phyloP scores from a whole-genome alignment of 768 basidiomycete genomes.

The Dendrothele bispora region DNA sequence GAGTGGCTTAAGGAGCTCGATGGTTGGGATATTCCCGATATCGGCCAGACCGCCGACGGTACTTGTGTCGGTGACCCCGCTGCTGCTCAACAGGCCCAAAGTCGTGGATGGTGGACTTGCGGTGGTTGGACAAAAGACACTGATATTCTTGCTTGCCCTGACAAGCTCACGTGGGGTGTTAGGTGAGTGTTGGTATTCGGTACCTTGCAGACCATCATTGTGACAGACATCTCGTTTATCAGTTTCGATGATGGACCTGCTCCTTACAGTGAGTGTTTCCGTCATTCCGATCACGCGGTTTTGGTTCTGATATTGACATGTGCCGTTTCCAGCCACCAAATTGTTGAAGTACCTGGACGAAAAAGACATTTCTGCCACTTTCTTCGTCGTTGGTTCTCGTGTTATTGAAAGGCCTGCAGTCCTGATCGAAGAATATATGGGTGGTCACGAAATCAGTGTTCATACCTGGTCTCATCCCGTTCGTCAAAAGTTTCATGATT shows the following conservation, averaged over 20 bases:
- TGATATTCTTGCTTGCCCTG: conserved; percentile 69
- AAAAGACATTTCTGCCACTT: conserved; percentile 73
- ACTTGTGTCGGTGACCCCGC: conserved; percentile 61
- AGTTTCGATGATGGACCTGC: conserved; percentile 90
- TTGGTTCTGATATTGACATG: not conserved
- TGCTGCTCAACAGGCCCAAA: conserved; percentile 54
- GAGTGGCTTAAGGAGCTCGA: conserved; percentile 78
- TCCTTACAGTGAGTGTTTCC: conserved; percentile 68
- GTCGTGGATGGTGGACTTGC: conserved; percentile 90
- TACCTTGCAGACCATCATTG: conserved; percentile 1
- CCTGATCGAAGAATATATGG: conserved; percentile 79
- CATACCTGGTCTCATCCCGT: conserved; percentile 92
- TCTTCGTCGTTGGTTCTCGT: conserved; percentile 89
- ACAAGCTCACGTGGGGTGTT: conserved; percentile 75
- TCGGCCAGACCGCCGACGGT: conserved; percentile 66
- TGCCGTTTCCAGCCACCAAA: conserved; percentile 22
- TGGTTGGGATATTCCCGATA: conserved; percentile 64
- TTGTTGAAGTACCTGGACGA: conserved; percentile 70
- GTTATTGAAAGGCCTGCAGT: conserved; percentile 76
- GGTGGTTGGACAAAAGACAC: conserved; percentile 62
- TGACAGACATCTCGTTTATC: conserved; percentile 2
- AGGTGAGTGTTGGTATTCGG: conserved; percentile 33
- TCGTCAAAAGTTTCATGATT: conserved; percentile 17
- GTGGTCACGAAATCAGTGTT: conserved; percentile 77
- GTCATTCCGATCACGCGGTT: conserved; percentile 15